Evolutionary conservation across 768 basidiomycete genomes (phyloP), one percentile per base, ranked within the genome.

Genomic region (Hypholoma sublateritium): DNA sequence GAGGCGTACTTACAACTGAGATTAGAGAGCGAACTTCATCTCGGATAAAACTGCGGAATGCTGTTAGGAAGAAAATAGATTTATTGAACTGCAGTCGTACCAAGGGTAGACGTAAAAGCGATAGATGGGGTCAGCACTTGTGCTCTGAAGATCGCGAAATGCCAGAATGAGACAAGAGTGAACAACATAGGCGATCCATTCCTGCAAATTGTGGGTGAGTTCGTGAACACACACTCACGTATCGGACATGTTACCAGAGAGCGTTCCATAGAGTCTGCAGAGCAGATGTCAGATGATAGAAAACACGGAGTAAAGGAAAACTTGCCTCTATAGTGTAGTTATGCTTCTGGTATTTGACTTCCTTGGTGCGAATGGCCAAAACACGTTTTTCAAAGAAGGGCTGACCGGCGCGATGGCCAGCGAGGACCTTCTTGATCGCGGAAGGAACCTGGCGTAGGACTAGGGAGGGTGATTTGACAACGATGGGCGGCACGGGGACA

Each of bases 271-370:
- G 63, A 0, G 70, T 76, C 77, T 80, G 22, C 19, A 59, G 39
- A 28, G 7, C 37, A 25, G 12, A 43, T 39, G 11, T 50, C 21
- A 49, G 34, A 21, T 49, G n/a, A 51, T 19, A 36, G 50, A 17
- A 19, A 50, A 37, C 17, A 55, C 19, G 14, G 2, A 48, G 22
- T 42, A 67, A 39, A 45, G 34, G 35, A 32, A 13, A 34, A 12
- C 14, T 32, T 46, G 87, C 85, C 75, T 96, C 95, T 51, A 96
- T 90, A 43, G 80, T 83, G 70, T 95, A 98, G 71, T 93, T 97
- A 47, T 91, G 70, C 62, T 83, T 86, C 66, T 95, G 93, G 70
- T 85, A 93, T 63, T 85, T 86, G 21, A 97, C 76, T 69, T 97
- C 94, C 61, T 85, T 87, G 42, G 85, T 85, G 21, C 94, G 83